Evolutionary conservation across 164 flowering plant species (phyloP).

Genomic region (Sextonia rubra): DNA sequence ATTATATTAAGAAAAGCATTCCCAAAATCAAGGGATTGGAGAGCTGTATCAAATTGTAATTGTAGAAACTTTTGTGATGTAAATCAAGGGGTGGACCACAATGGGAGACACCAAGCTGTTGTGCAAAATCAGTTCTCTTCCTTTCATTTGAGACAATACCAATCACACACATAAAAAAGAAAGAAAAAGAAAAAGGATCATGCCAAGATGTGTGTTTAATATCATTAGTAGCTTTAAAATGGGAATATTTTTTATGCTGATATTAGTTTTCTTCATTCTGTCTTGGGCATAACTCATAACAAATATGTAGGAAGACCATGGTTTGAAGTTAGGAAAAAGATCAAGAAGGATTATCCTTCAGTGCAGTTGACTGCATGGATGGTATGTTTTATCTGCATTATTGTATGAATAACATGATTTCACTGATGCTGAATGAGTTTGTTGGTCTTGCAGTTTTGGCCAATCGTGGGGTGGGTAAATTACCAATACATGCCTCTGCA

Average conservation of each 20-base stretch:
- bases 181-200: no score
- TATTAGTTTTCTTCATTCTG: not conserved
- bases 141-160: no score
- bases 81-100: no score
- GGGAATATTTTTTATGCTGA: not conserved
- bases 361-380: slow-evolving; percentile 83
- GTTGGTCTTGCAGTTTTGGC: slow-evolving; percentile 73
- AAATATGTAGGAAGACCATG: slow-evolving; percentile 76
- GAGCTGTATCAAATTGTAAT: no score
- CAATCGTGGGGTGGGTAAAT: slow-evolving; percentile 81
- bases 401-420: not conserved
- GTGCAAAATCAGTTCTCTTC: no score
- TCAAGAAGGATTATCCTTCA: slow-evolving; percentile 76
- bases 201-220: no score
- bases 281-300: not conserved
- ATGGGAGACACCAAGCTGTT: no score
- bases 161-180: no score
- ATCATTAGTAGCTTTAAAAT: not conserved
- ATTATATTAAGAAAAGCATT: no score
- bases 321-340: slow-evolving; percentile 58
- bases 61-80: no score
- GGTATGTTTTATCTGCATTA: slow-evolving; percentile 31
- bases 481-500: slow-evolving; percentile 79
- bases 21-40: no score
- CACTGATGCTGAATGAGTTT: not conserved